A percentile compares a stretch with the other conserved stretches of the same genome.
Evolutionary conservation across 495 filamentous ascomycete genomes (phyloP).

Genomic region (Xylaria flabelliformis): DNA sequence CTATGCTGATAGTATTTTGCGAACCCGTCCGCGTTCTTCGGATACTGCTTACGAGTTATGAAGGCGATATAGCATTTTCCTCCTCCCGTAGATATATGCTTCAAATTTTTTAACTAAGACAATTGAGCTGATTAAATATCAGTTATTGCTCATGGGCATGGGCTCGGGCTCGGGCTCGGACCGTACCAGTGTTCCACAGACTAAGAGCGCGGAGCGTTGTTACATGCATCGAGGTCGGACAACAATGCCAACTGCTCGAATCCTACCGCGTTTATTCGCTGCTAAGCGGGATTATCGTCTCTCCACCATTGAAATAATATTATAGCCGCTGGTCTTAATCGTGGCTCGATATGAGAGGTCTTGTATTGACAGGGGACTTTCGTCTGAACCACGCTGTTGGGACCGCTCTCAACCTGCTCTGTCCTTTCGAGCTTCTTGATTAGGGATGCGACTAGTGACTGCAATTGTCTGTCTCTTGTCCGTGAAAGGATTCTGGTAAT

Average conservation of each 20-base stretch:
- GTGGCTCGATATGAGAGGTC: slow-evolving; percentile 26
- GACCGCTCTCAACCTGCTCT: slow-evolving; percentile 24
- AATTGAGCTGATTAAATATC: not conserved
- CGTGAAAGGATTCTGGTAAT: not conserved
- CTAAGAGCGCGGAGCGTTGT: not conserved
- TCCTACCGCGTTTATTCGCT: not conserved
- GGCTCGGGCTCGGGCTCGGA: not conserved
- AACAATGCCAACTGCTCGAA: not conserved
- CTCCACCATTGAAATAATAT: slow-evolving; percentile 6
- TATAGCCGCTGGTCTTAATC: slow-evolving; percentile 9
- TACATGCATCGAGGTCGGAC: not conserved
- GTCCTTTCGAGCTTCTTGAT: not conserved
- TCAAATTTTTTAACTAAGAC: not conserved
- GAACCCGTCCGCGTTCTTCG: not conserved
- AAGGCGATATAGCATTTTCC: not conserved
- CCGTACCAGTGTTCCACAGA: not conserved
- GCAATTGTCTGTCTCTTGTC: not conserved
- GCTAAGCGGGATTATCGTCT: not conserved
- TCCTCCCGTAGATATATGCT: not conserved
- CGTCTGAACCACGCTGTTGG: slow-evolving; percentile 34
- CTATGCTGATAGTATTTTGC: not conserved
- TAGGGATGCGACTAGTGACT: not conserved
- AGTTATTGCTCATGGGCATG: not conserved
- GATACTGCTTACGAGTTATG: not conserved
- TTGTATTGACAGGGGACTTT: slow-evolving; percentile 25